phyloP scores from a whole-genome alignment of 1,284 basidiomycete species.

The Cerrena zonata region DNA sequence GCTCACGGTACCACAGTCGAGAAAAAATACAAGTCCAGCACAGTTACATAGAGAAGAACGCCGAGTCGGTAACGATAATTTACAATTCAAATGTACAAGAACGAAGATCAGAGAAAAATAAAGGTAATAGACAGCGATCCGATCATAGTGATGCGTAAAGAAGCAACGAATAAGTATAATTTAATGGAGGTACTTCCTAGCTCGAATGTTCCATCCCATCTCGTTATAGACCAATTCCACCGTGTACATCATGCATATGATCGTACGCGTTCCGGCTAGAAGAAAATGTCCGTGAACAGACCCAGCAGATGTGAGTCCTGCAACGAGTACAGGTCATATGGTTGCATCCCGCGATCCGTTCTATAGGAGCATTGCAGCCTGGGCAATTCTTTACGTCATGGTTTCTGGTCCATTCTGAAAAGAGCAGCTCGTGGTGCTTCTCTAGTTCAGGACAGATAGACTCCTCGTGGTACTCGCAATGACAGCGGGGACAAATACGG shows the following conservation, averaged over 20 bases:
- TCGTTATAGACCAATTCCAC: slow-evolving; percentile 33
- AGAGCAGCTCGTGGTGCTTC: slow-evolving; percentile 44
- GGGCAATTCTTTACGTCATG: slow-evolving; percentile 69
- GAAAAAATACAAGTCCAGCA: too few species aligned
- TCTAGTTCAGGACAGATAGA: slow-evolving; percentile 51
- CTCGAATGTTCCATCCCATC: too few species aligned
- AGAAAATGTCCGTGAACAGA: slow-evolving; percentile 61
- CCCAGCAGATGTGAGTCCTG: slow-evolving; percentile 72
- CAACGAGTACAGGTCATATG: slow-evolving; percentile 70
- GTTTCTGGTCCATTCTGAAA: slow-evolving; percentile 52
- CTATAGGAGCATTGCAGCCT: slow-evolving; percentile 59
- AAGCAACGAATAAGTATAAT: too few species aligned
- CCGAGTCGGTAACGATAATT: too few species aligned
- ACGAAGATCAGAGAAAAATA: too few species aligned
- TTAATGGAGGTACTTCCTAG: too few species aligned
- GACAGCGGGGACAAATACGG: slow-evolving; percentile 62
- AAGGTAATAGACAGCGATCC: too few species aligned
- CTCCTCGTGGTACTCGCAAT: slow-evolving; percentile 61
- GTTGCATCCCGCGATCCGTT: slow-evolving; percentile 67
- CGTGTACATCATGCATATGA: slow-evolving; percentile 50
- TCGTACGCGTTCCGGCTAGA: slow-evolving; percentile 52
- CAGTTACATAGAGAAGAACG: too few species aligned
- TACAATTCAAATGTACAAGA: too few species aligned
- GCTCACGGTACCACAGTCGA: too few species aligned
- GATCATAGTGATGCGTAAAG: too few species aligned